These are phyloP conservation scores for Microglena sp. DNA, from an alignment of 139 green algal species.

Conservation along the genomic window DNA sequence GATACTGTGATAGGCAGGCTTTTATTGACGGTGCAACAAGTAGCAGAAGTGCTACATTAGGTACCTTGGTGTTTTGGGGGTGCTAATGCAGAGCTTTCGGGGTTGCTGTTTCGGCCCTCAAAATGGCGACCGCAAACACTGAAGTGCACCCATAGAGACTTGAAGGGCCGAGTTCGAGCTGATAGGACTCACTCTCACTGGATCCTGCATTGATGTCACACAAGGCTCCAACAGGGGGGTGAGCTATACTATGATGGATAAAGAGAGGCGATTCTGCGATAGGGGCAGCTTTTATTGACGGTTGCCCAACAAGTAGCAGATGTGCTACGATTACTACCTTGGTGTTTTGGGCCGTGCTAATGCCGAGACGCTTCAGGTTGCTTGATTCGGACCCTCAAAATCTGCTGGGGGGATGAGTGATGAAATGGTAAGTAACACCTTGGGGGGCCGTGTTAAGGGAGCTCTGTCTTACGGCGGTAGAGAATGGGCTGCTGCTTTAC, in stretches of 20 bases:
- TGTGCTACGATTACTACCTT: not conserved
- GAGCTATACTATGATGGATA: too few relatives aligned
- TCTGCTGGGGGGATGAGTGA: too few relatives aligned
- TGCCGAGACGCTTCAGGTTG: too few relatives aligned
- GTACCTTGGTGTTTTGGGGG: not conserved
- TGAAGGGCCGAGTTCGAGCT: not conserved
- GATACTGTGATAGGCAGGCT: not conserved
- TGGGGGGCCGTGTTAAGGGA: too few relatives aligned
- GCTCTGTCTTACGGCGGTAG: too few relatives aligned
- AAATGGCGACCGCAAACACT: not conserved
- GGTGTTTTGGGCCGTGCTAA: too few relatives aligned
- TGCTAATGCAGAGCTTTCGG: too few relatives aligned
- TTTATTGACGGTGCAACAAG: not conserved
- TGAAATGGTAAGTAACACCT: too few relatives aligned
- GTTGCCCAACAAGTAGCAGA: not conserved
- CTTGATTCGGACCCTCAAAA: too few relatives aligned
- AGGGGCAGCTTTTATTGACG: not conserved
- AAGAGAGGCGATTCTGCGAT: too few relatives aligned
- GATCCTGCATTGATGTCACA: conserved; percentile 1
- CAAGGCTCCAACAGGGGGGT: not conserved
- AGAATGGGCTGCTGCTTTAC: too few relatives aligned
- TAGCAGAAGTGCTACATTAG: not conserved
- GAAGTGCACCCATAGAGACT: not conserved
- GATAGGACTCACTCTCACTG: not conserved
- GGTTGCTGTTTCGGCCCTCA: too few relatives aligned